A percentile compares a stretch with the other conserved stretches of the same genome.
phyloP scores from a whole-genome alignment of 75 land plant genomes.

The Picea sitchensis region DNA sequence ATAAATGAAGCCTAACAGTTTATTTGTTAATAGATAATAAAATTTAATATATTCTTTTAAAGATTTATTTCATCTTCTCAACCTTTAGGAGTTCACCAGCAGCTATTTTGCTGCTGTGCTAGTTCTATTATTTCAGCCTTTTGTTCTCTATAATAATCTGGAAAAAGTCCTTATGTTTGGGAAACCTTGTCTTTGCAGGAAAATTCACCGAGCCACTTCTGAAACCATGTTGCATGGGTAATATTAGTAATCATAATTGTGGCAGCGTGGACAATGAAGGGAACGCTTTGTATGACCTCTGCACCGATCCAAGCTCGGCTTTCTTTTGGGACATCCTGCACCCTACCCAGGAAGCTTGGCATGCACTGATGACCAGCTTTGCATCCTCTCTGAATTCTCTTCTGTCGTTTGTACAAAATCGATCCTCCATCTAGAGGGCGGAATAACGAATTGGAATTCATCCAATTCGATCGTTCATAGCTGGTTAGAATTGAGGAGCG shows the following conservation, averaged over 20 bases:
- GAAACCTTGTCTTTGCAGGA: neutral
- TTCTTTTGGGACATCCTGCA: slow-evolving; percentile 55
- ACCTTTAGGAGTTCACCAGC: too few relatives aligned
- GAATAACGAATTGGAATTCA: too few relatives aligned
- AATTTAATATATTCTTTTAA: too few relatives aligned
- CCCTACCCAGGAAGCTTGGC: slow-evolving; percentile 46
- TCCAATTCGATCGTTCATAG: too few relatives aligned
- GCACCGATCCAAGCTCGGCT: slow-evolving; percentile 28
- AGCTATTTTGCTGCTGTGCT: too few relatives aligned
- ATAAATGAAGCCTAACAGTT: too few relatives aligned
- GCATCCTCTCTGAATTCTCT: slow-evolving; percentile 16
- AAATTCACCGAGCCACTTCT: slow-evolving; percentile 17
- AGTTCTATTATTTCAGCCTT: too few relatives aligned
- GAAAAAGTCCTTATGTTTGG: neutral
- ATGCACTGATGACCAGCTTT: slow-evolving; percentile 13
- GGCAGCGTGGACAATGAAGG: slow-evolving; percentile 28
- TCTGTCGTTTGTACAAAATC: neutral
- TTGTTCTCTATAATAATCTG: neutral
- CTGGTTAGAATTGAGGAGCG: too few relatives aligned
- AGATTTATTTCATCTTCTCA: too few relatives aligned
- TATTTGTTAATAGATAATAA: too few relatives aligned
- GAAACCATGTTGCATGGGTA: slow-evolving; percentile 45
- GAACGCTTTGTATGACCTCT: slow-evolving; percentile 24
- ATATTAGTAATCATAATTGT: slow-evolving; percentile 10
- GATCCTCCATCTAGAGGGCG: neutral